Evolutionary conservation across 140 eudicot species (phyloP), one percentile per base, ranked within the genome.

Genomic region (Artemisia princeps): DNA sequence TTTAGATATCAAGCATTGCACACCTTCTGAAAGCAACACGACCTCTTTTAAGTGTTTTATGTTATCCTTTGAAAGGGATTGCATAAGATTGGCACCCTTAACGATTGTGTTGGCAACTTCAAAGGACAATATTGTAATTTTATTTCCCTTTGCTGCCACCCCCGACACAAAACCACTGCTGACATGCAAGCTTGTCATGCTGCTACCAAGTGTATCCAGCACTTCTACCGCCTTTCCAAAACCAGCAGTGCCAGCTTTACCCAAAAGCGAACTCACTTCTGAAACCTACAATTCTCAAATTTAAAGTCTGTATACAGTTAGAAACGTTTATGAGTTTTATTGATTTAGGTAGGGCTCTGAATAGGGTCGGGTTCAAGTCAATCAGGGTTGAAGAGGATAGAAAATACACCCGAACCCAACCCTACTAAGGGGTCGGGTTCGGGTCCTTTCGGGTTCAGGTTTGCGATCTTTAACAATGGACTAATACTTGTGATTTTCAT

Each of bases 151-250:
- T 22, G 90, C 84, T 40, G 89, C 65, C 49, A 78, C 85, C 28
- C 99, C 94, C 6, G 99, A 94, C 17, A 88, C 94, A 82, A 94
- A 94, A 72, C 94, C 90, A 49, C 90, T 68, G 76, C 86, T 82
- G 30, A 84, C 75, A 70, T 84, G 84, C 77, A 94, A 82, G 67
- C 83, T 94, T 59, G 96, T 88, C 95, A 94, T 94, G 84, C 96
- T 88, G 79, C 99, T 88, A 56, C 96, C 99, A 66, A 94, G 95
- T 12, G 99, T 94, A 78, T 94, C 99, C 75, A 94, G 74, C 71
- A 94, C 96, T 73, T 94, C 99, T 19, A 94, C 99, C 19, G 99
- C 99, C 77, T 94, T 94, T 44, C 99, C 99, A 46, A 94, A 68
- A 74, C 99, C 90, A 19, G 78, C 94, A 0, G 90, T 78, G 16